A percentile compares a stretch with the other conserved stretches of the same genome.
Evolutionary conservation across 164 flowering plant species (phyloP).

Genomic region (Annona cherimola): DNA sequence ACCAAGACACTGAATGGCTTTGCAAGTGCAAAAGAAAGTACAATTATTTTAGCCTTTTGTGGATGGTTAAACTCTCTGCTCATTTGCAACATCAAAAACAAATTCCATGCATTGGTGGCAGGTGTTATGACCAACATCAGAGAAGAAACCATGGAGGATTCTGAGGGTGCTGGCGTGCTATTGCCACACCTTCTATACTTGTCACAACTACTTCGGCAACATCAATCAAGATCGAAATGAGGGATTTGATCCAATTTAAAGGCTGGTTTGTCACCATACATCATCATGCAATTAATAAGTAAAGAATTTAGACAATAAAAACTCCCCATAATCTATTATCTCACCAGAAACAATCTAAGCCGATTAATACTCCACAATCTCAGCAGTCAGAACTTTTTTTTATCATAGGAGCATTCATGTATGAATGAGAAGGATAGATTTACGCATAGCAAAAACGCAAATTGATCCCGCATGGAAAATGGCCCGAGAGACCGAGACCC

Average conservation of each 20-base stretch:
- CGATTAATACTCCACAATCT: no score
- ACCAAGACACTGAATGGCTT: conserved; percentile 40
- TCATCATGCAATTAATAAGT: conserved; percentile 13
- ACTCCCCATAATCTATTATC: no score
- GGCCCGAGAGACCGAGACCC: no score
- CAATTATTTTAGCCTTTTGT: conserved; percentile 6
- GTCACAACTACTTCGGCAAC: conserved; percentile 55
- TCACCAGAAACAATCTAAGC: no score
- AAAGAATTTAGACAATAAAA: no score
- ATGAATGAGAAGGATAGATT: no score
- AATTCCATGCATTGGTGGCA: conserved; percentile 6
- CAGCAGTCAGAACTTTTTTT: no score
- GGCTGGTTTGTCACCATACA: conserved; percentile 66
- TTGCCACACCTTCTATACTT: conserved; percentile 25
- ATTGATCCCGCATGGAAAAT: no score
- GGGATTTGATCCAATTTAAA: conserved; percentile 50
- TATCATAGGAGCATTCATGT: no score
- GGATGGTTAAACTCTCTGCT: background rate
- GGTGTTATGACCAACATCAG: conserved; percentile 60
- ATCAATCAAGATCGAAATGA: conserved; percentile 71
- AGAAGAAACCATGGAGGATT: conserved; percentile 38
- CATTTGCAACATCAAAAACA: background rate
- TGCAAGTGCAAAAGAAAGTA: conserved; percentile 56
- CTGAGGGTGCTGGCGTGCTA: conserved; percentile 35
- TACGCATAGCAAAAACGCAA: no score